Evolutionary conservation across 2,329 filamentous ascomycete genomes (phyloP), one percentile per base, ranked within the genome.

Genomic region (Fusarium sp.): DNA sequence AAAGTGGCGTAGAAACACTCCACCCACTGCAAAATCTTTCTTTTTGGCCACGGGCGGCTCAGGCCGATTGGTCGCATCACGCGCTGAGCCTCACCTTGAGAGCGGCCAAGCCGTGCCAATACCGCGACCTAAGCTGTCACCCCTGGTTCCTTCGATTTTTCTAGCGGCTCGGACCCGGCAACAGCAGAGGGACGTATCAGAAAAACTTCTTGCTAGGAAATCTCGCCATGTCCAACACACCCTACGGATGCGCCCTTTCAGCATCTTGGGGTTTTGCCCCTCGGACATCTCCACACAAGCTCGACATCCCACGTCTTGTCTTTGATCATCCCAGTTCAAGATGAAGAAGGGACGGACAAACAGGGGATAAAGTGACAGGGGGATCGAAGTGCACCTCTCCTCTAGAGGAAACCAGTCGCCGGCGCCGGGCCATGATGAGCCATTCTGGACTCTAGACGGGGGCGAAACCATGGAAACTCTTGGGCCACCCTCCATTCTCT

Each of bases 81-180:
- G 13, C 48, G 27, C 54, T 48, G 64, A 65, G 64, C 64, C 37
- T 33, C 54, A 66, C 61, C 64, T 37, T 64, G 33, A 35, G 7
- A 66, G 67, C 73, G 73, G 73, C 45, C 64, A 52, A 64, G 37
- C 73, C 73, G 73, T 65, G 27, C 56, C 66, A 73, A 69, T 67
- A 62, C 56, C 71, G 62, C 61, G 24, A 54, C 27, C 35, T 37
- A 37, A 37, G 52, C 31, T 31, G 20, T 31, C 57, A 41, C 41
- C 58, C 57, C 45, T 59, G 58, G 39, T 45, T 9, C 20, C 18
- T 41, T 61, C 31, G 27, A 50, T 69, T 71, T 70, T 72, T 67
- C 31, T 67, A 58, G 54, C 54, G 43, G 43, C 43, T 48, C 43
- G 54, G n/a, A n/a, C n/a, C n/a, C n/a, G n/a, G n/a, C n/a, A n/a